phyloP scores from a whole-genome alignment of 192 early-diverging fungal genomes.

The Coemansia reversa region DNA sequence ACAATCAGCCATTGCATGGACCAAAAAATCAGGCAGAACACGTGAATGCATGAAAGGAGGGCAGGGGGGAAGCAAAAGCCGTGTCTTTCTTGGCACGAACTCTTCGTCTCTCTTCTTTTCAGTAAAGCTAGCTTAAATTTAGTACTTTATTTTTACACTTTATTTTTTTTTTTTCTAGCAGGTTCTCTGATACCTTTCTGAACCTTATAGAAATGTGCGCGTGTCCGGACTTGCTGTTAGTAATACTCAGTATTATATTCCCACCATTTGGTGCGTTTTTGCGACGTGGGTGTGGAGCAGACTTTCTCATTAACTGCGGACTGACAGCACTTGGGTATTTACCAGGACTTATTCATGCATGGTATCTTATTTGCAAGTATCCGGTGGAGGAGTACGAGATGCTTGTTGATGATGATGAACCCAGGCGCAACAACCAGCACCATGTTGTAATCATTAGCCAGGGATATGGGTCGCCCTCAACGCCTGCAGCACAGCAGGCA shows the following conservation, averaged over 20 bases:
- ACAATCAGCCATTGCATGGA: not conserved
- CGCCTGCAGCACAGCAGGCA: constrained; percentile 4
- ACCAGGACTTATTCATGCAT: constrained; percentile 70
- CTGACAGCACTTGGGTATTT: constrained; percentile 72
- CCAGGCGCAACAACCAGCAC: constrained; percentile 34
- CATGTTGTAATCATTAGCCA: constrained; percentile 32
- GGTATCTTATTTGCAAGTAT: constrained; percentile 65
- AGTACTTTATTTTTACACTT: constrained; percentile 2
- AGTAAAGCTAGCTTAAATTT: not conserved
- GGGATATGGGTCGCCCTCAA: not conserved
- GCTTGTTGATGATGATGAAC: constrained; percentile 46
- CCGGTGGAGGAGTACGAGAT: constrained; percentile 50
- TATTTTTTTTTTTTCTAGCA: constrained; percentile 10
- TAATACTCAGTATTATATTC: constrained; percentile 55
- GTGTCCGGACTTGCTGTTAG: constrained; percentile 46
- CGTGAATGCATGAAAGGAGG: not conserved
- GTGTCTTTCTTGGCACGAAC: not conserved
- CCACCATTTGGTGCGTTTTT: constrained; percentile 67
- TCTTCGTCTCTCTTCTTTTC: not conserved
- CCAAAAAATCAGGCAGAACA: not conserved
- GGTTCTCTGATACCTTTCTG: not conserved
- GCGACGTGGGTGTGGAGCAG: constrained; percentile 62
- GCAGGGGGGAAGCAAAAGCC: not conserved
- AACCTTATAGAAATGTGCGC: constrained; percentile 30
- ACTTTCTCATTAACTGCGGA: constrained; percentile 70